Conservation (phyloP, 176 grass and related monocot genomes). For the Paspalum notatum region DNA sequence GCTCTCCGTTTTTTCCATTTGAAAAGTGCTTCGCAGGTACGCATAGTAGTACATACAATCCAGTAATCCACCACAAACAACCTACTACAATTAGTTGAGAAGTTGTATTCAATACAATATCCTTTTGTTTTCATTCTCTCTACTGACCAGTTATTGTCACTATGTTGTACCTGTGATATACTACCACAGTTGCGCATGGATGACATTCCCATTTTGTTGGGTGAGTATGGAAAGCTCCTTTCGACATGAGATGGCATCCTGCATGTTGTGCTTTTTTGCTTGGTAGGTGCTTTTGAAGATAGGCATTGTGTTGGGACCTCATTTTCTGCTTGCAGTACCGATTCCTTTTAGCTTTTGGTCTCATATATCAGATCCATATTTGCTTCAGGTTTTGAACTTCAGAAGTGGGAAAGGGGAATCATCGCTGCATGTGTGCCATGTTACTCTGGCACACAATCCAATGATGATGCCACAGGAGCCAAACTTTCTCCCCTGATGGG, state of each 20-base stretch:
- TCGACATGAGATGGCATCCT: constrained; percentile 41
- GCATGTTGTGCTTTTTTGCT: constrained; percentile 3
- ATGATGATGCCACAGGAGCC: no score
- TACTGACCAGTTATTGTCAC: constrained; percentile 13
- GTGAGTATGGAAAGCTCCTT: constrained; percentile 72
- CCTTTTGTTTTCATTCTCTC: background rate
- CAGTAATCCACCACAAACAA: background rate
- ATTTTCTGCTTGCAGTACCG: background rate
- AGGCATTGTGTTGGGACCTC: background rate
- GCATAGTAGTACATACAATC: background rate
- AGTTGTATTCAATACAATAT: background rate
- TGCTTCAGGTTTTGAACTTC: background rate
- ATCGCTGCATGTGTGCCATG: background rate
- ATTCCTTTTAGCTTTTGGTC: background rate
- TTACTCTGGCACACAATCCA: background rate
- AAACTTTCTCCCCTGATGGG: background rate
- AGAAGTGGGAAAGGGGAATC: background rate
- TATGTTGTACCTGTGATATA: constrained; percentile 26
- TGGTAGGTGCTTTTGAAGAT: constrained; percentile 15
- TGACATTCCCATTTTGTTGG: constrained; percentile 73
- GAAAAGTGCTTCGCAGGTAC: constrained; percentile 78
- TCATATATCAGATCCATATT: background rate
- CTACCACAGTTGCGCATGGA: constrained; percentile 71
- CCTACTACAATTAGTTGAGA: background rate
- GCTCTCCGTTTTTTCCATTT: constrained; percentile 73